phyloP scores from a whole-genome alignment of 352 stramenopile species.

The Phytophthora chlamydospora region DNA sequence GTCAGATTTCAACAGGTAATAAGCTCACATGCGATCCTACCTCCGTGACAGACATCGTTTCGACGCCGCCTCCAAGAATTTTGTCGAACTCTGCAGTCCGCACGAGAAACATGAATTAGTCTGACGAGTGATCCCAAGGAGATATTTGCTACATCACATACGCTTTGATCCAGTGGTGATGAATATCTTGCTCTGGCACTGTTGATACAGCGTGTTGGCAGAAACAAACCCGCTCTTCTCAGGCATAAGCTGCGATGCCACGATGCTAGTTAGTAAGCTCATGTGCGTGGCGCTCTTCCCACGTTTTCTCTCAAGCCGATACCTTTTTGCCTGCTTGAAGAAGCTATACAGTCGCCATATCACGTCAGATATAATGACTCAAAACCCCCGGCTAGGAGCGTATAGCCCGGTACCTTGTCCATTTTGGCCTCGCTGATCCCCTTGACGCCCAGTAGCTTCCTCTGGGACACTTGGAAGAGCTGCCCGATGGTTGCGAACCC shows the following conservation, averaged over 20 bases:
- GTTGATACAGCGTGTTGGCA: conserved; percentile 67
- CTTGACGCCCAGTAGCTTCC: conserved; percentile 76
- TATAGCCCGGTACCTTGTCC: conserved; percentile 60
- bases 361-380: neutral
- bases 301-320: neutral
- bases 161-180: conserved; percentile 81
- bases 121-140: conserved; percentile 11
- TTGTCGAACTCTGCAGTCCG: conserved; percentile 72
- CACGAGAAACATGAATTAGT: conserved; percentile 1
- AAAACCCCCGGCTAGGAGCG: neutral
- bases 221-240: conserved; percentile 81
- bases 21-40: conserved; percentile 30
- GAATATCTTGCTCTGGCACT: conserved; percentile 76
- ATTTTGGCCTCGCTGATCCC: conserved; percentile 90
- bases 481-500: conserved; percentile 83
- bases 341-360: conserved; percentile 37
- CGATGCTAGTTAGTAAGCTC: neutral
- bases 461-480: conserved; percentile 81
- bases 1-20: neutral
- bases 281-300: neutral
- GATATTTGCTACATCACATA: conserved; percentile 21
- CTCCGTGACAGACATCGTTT: conserved; percentile 93
- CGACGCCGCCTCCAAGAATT: conserved; percentile 87
- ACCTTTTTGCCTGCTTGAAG: conserved; percentile 82
- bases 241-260: conserved; percentile 55